Base-by-base conservation (phyloP, 2,329 filamentous ascomycete species). In the Exophiala mesophila region DNA sequence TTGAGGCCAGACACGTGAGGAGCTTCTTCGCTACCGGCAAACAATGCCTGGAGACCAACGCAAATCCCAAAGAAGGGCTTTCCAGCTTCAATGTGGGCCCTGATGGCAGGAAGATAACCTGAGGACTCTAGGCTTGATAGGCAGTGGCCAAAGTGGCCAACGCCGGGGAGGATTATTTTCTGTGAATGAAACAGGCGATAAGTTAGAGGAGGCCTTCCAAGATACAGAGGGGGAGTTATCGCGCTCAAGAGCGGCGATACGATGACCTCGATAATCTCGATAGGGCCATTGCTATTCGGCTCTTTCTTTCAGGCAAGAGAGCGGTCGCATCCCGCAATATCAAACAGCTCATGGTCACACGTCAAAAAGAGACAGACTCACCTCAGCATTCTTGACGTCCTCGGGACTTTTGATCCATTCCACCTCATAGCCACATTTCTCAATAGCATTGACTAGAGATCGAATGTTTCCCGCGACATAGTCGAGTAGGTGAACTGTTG, bases 1-100 rank as follows among this genome's bases (percentile, higher is more conserved):
- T 83, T 84, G 35, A 98, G 70, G 1, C 92, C 92, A 2, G 80
- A 67, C 10, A 87, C 80, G 13, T 72, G 65, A 1, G 80, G 70
- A 52, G 87, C 82, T 63, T 98, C 92, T 29, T 80, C 78, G 0
- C 92, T 97, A 6, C 85, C 84, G 54, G 86, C 75, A 59, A 96
- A 97, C 0, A 98, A 72, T 1, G 86, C 88, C 66, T 98, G 92
- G 10, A 97, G 64, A 2, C 92, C 92, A 40, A 98, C 92, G 60
- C 92, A 98, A 59, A 98, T 94, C 36, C 85, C 89, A 83, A 98
- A 94, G 62, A 98, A 97, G 10, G 90, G 88, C 67, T 97, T 97
- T n/a, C 88, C 89, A 10, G 84, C 77, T 39, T 80, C 74, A 57
- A 98, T 89, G 69, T 97, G 88, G 53, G 80, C 74, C 55, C 74